Base-by-base conservation (phyloP, 2,329 filamentous ascomycete species). In the Aspergillus aculeatus region DNA sequence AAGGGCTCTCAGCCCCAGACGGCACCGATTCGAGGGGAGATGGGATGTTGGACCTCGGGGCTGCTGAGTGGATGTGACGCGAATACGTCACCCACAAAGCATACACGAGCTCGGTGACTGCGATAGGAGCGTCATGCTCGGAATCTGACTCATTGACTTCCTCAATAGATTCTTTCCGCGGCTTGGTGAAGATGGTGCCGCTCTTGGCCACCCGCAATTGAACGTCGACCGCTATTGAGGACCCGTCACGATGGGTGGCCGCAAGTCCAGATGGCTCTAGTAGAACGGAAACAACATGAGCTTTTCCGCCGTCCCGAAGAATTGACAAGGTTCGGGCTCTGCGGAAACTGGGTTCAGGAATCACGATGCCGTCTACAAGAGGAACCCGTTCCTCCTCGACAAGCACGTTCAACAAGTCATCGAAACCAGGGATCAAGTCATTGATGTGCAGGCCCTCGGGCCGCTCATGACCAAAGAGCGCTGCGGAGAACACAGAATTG, bases 21-120 rank as follows among this genome's bases (percentile, higher is more conserved):
- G 86, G 72, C 5, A 21, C 47, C 4, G 54, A 38, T 16, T 87
- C 85, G 24, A 88, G 87, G 10, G 63, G 66, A 19, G 71, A 66
- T 38, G 68, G 59, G n/a, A 87, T 80, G 21, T 84, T 80, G n/a
- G 85, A 83, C 50, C 88, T 75, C 55, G 84, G 81, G 62, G 86
- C 86, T 41, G 87, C 84, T 16, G 91, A 89, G 73, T 99, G 95
- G 12, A 98, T 82, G 70, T 97, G 92, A 63, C 93, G 85, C 19
- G 94, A 98, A 73, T 98, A 99, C 1, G 94, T 98, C 66, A 99
- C 89, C 95, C 95, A 99, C 31, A 99, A 79, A 11, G 95, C 95
- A 78, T 93, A 98, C 0, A 98, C 92, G 63, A 96, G 84, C 73
- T 97, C 92, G 16, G 88, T 85, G 62, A 83, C 75, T n/a, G 84